Base-by-base conservation (phyloP, 2,329 filamentous ascomycete genomes). In the Fusarium sarcochroum region DNA sequence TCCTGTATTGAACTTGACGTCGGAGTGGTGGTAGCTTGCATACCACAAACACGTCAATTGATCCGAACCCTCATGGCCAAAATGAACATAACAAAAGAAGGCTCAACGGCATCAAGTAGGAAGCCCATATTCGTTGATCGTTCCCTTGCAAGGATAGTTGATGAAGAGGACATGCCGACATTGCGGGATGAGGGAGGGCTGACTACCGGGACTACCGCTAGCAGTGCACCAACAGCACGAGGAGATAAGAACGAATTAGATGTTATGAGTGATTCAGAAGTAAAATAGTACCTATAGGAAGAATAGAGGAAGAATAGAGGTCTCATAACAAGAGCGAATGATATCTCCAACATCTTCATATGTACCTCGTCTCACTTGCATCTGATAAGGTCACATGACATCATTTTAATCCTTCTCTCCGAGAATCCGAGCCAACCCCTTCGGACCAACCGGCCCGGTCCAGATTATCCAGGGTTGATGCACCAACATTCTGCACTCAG, bases 1-100 rank as follows among this genome's bases (percentile, higher is more conserved):
- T 45, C 58, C 1, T 40, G 34, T 1, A n/a, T 59, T 6, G 63
- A 68, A 21, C 30, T 47, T 3, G 59, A 63, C 30, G 46, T 59
- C 10, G 49, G 65, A 2, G 15, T 47, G 1, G 30, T 60, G 7
- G 63, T 68, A 0, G 63, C 58, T 0, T 58, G 57, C 7, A 18
- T 38, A 0, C 54, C 48, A 10, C 51, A 56, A 15, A 32, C 40
- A 23, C 47, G 48, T 0, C 61, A 66, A 1, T 34, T 66, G 1
- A 11, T 35, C 1, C 21, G 6, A 9, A 21, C 17, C 3, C 9
- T 35, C 0, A 1, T 17, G 3, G 6, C 3, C 5, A 11, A 10
- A 20, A 8, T 38, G 35, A 6, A 30, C 7, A 7, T 3, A 8
- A 9, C 11, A 15, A 5, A 32, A 13, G 1, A 20, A 41, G 25